Evolutionary conservation across 1,139 yeast genomes (phyloP).

Genomic region (Diutina scorzettiae): DNA sequence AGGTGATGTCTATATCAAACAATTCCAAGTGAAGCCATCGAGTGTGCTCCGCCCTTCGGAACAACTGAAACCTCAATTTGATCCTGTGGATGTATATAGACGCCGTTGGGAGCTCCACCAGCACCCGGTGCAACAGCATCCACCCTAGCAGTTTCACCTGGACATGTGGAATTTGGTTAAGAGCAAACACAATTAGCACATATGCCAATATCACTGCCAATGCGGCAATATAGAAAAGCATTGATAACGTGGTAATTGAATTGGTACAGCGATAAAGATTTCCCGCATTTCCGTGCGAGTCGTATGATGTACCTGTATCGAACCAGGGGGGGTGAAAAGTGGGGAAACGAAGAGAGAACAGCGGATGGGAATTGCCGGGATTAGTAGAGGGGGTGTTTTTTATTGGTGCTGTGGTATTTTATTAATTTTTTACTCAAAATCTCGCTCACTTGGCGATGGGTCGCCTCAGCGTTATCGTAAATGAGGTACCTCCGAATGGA

Average conservation of each 20-base stretch:
- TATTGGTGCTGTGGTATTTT: no score
- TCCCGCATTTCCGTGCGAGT: no score
- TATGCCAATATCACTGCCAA: slow-evolving; percentile 12
- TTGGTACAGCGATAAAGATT: no score
- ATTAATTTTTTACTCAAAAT: no score
- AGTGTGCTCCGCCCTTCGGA: slow-evolving; percentile 17
- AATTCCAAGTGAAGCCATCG: slow-evolving; percentile 23
- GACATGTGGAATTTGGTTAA: slow-evolving; percentile 25
- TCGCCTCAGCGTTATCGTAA: no score
- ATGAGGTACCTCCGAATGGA: no score
- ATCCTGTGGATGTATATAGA: slow-evolving; percentile 15
- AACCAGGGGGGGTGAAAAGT: no score
- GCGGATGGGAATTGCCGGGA: no score
- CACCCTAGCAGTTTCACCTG: slow-evolving; percentile 27
- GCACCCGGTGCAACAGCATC: slow-evolving; percentile 21
- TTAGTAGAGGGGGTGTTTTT: no score
- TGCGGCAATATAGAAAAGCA: slow-evolving; percentile 6
- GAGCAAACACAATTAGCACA: slow-evolving; percentile 11
- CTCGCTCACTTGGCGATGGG: no score
- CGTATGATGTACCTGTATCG: no score
- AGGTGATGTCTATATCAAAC: slow-evolving; percentile 15
- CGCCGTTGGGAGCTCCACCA: slow-evolving; percentile 11
- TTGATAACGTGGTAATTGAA: not conserved
- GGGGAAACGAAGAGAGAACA: no score
- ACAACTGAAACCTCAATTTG: slow-evolving; percentile 17